Percentiles rank a stretch among this genome's conserved stretches.
Evolutionary conservation across 768 basidiomycete genomes (phyloP).

Genomic region (Boletus rubroflammeus): DNA sequence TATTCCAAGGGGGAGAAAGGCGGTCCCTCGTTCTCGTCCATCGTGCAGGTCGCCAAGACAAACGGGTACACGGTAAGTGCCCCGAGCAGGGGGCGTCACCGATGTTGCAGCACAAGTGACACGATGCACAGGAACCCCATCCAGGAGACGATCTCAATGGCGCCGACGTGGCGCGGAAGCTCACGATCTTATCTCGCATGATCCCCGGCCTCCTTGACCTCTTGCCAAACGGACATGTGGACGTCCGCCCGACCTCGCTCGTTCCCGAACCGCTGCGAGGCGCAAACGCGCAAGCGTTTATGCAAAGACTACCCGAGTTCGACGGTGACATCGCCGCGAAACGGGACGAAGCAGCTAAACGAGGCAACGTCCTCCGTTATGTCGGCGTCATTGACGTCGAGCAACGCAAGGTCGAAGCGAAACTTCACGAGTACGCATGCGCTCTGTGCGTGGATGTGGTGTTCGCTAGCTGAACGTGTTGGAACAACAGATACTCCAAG

Average conservation of each 20-base stretch:
- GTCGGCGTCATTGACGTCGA: constrained; percentile 93
- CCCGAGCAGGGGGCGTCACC: not conserved
- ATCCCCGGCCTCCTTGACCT: constrained; percentile 48
- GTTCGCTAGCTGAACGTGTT: constrained; percentile 1
- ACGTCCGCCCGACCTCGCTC: constrained; percentile 80
- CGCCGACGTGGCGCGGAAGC: constrained; percentile 94
- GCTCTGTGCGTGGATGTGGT: not conserved
- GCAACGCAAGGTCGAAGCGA: constrained; percentile 64
- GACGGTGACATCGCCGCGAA: constrained; percentile 76
- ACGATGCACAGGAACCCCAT: constrained; percentile 81
- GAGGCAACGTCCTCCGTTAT: constrained; percentile 85
- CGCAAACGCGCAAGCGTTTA: constrained; percentile 79
- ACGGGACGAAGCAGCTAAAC: constrained; percentile 70
- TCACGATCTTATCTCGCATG: constrained; percentile 89
- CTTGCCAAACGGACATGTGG: constrained; percentile 74
- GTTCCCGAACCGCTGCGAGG: constrained; percentile 73
- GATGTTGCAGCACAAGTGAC: not conserved
- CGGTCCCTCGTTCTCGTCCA: constrained; percentile 80
- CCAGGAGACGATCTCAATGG: constrained; percentile 97
- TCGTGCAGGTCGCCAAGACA: constrained; percentile 83
- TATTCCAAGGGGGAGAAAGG: constrained; percentile 66
- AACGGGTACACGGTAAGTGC: constrained; percentile 86
- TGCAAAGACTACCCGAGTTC: constrained; percentile 73
- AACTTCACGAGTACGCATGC: constrained; percentile 75
- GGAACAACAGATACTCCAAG: constrained; percentile 66